Conservation (phyloP, 768 basidiomycete genomes). For the Suillus ampliporus region DNA sequence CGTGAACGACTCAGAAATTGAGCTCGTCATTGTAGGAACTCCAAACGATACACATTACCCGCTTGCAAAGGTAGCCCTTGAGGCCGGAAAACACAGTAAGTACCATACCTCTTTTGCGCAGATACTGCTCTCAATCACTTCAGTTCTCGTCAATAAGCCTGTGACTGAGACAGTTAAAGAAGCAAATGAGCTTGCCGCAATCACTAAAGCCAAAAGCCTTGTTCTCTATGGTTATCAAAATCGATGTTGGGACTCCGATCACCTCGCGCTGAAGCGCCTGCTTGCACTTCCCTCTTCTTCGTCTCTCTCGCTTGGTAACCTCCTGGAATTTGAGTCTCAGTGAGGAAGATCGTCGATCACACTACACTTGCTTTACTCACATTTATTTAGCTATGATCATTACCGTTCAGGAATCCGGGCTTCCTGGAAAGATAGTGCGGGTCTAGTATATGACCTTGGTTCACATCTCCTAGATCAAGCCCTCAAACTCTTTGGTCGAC, state of each 20-base stretch:
- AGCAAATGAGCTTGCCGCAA: constrained; percentile 60
- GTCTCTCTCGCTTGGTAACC: constrained; percentile 59
- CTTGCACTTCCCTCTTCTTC: constrained; percentile 57
- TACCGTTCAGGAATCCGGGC: constrained; percentile 68
- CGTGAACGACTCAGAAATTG: constrained; percentile 64
- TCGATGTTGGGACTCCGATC: constrained; percentile 81
- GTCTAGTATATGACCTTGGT: constrained; percentile 79
- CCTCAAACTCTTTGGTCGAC: constrained; percentile 76
- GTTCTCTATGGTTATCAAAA: constrained; percentile 78
- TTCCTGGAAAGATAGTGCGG: constrained; percentile 81
- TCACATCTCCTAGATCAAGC: constrained; percentile 83
- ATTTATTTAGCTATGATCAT: constrained; percentile 65
- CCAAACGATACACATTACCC: constrained; percentile 77
- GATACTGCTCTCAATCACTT: constrained; percentile 4
- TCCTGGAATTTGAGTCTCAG: constrained; percentile 81
- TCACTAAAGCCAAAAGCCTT: constrained; percentile 64
- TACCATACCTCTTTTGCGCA: background rate
- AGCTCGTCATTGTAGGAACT: constrained; percentile 70
- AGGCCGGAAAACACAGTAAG: constrained; percentile 77
- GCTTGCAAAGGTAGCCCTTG: constrained; percentile 66
- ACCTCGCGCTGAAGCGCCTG: constrained; percentile 65
- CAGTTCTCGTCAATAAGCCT: constrained; percentile 84
- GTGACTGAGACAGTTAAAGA: constrained; percentile 64
- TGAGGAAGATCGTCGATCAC: constrained; percentile 36
- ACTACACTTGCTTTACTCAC: constrained; percentile 6